Evolutionary conservation across 192 early-diverging fungal genomes (phyloP).

Genomic region (Backusella psychrophila): DNA sequence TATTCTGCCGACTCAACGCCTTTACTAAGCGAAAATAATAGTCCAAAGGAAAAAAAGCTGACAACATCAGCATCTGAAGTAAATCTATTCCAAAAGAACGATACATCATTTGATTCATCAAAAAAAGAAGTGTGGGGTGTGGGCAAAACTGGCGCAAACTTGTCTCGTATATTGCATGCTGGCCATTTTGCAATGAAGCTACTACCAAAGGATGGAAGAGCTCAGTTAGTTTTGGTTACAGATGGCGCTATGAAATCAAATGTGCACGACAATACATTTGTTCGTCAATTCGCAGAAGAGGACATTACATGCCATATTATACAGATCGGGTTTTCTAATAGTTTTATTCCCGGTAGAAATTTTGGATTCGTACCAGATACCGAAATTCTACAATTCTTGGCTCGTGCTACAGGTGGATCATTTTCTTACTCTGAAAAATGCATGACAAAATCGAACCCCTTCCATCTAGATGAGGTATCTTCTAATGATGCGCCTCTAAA

Average conservation of each 20-base stretch:
- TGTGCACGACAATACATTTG: slow-evolving; percentile 50
- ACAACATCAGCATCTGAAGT: neutral
- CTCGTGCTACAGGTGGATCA: slow-evolving; percentile 64
- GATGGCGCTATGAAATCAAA: slow-evolving; percentile 77
- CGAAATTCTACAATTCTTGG: slow-evolving; percentile 66
- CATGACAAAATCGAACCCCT: slow-evolving; percentile 24
- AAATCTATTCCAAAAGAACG: slow-evolving; percentile 2
- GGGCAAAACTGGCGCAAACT: slow-evolving; percentile 49
- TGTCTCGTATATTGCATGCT: slow-evolving; percentile 54
- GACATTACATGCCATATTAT: slow-evolving; percentile 69
- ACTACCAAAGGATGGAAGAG: slow-evolving; percentile 43
- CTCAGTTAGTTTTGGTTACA: slow-evolving; percentile 60
- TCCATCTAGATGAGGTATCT: neutral
- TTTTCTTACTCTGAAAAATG: slow-evolving; percentile 75
- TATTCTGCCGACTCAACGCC: neutral
- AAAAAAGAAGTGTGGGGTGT: slow-evolving; percentile 53
- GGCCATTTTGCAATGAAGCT: slow-evolving; percentile 49
- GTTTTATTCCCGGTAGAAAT: slow-evolving; percentile 61
- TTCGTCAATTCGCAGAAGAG: slow-evolving; percentile 60
- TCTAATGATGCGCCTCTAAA: neutral
- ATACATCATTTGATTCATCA: slow-evolving; percentile 4
- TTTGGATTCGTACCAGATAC: slow-evolving; percentile 77
- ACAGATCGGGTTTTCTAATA: slow-evolving; percentile 65
- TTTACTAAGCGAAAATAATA: neutral
- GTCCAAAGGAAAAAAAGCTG: neutral